phyloP scores from a whole-genome alignment of 2,329 filamentous ascomycete species.

The Alternaria ethzedia region DNA sequence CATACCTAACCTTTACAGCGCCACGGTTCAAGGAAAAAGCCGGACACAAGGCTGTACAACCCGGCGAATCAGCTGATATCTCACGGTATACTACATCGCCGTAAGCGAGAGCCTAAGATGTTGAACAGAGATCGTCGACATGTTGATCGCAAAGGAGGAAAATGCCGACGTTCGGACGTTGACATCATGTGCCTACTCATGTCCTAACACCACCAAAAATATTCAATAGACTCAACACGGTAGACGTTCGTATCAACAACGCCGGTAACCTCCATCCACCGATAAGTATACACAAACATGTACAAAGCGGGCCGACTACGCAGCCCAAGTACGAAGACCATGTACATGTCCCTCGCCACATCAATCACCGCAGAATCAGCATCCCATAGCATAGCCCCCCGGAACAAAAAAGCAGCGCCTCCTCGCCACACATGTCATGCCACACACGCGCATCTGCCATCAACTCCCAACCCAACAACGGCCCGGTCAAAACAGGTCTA shows the following conservation, averaged over 20 bases:
- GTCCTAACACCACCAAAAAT: background rate
- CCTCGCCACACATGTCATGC: background rate
- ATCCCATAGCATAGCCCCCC: background rate
- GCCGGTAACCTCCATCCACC: background rate
- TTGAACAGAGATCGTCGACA: background rate
- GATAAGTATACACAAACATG: background rate
- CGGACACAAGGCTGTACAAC: background rate
- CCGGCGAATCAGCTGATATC: background rate
- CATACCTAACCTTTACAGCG: background rate
- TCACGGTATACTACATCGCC: background rate
- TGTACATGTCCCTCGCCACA: background rate
- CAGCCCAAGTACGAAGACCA: background rate
- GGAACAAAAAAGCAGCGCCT: background rate
- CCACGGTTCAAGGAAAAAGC: background rate
- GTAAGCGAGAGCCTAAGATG: background rate
- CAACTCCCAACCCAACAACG: background rate
- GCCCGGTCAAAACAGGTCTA: background rate
- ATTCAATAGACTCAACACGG: background rate
- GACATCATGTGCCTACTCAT: background rate
- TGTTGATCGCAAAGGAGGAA: background rate
- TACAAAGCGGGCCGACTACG: background rate
- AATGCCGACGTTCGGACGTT: background rate
- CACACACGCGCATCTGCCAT: background rate
- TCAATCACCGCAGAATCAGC: background rate
- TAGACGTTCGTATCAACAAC: background rate